Evolutionary conservation across 441 rosid genomes (phyloP), one percentile per base, ranked within the genome.

Genomic region (Corymbia calophylla): DNA sequence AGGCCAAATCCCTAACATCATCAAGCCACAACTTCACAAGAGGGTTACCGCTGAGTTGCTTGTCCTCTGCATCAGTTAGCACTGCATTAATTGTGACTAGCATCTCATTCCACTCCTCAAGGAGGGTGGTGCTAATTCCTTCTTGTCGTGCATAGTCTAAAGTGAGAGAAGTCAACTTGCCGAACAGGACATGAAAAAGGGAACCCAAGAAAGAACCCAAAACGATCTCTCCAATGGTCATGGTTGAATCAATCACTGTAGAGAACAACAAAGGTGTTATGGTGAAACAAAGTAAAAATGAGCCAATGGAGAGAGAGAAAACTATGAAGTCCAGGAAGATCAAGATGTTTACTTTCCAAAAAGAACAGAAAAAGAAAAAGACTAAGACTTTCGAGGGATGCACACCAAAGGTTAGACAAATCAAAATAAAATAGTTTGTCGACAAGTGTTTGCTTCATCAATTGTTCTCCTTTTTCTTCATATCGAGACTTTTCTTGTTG

Each of bases 131-230:
- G 31, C n/a, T 9, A 25, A 56, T 23, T 58, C 15, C 1, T 25
- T 58, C 64, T 5, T 25, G 29, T 58, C 25, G 64, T 58, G 64
- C 64, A 58, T 58, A 25, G 64, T 23, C 29, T 25, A 58, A 25
- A 1, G 6, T 5, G 6, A 58, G 64, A 25, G 64, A 58, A 58
- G 64, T 25, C 64, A 58, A 58, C 29, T 58, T 58, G 64, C 0
- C 0, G 14, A 58, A 58, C 11, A 58, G n/a, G 64, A 58, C n/a
- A 0, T 1, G 0, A 58, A 58, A 58, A 14, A 58, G 10, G n/a
- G 64, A 58, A 2, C 14, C 14, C n/a, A 58, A 4, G 12, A 58
- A 25, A 6, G 64, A 58, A 58, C n/a, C 64, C 29, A 58, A 58
- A 58, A 58, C 3, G 0, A 58, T 58, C 29, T 1, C 64, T 25